A percentile compares a stretch with the other conserved stretches of the same genome.
These are phyloP conservation scores for Microdochium trichocladiopsis DNA, from an alignment of 2,329 filamentous ascomycete species.

Conservation along the genomic window DNA sequence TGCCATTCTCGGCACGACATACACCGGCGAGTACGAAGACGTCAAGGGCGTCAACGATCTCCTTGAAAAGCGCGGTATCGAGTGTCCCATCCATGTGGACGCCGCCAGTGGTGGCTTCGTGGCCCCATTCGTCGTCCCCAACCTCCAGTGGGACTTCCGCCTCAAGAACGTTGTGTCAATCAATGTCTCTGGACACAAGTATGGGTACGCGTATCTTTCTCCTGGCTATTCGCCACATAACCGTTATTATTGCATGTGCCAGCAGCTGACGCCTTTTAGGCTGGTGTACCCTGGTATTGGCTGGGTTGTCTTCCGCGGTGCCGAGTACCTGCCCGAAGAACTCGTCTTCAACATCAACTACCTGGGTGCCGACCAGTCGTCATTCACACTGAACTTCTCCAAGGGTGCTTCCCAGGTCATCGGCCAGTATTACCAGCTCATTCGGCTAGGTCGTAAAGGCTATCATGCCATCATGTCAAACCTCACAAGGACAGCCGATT, in stretches of 20 bases:
- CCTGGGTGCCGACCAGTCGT: conserved; percentile 88
- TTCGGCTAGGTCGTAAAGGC: conserved; percentile 85
- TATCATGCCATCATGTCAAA: conserved; percentile 94
- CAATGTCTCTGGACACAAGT: conserved; percentile 88
- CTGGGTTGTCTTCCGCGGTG: conserved; percentile 84
- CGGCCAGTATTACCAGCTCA: conserved; percentile 95
- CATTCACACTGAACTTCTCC: conserved; percentile 95
- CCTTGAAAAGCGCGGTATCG: conserved; percentile 64
- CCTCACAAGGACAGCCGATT: conserved; percentile 82
- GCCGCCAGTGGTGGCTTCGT: conserved; percentile 91
- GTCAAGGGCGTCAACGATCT: conserved; percentile 88
- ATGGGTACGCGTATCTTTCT: conserved; percentile 35
- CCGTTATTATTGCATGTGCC: neutral
- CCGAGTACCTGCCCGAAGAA: conserved; percentile 79
- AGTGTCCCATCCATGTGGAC: conserved; percentile 88
- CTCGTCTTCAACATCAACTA: conserved; percentile 99
- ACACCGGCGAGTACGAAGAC: conserved; percentile 94
- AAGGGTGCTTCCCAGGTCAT: conserved; percentile 93
- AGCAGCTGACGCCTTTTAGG: conserved; percentile 16
- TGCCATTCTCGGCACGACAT: conserved; percentile 84
- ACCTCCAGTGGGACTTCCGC: conserved; percentile 86
- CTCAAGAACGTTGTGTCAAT: conserved; percentile 85
- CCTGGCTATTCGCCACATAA: conserved; percentile 18
- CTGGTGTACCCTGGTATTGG: conserved; percentile 85
- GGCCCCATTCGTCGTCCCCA: conserved; percentile 80